Conservation (phyloP, 2,329 filamentous ascomycete species). For the Sporothrix brunneoviolacea region DNA sequence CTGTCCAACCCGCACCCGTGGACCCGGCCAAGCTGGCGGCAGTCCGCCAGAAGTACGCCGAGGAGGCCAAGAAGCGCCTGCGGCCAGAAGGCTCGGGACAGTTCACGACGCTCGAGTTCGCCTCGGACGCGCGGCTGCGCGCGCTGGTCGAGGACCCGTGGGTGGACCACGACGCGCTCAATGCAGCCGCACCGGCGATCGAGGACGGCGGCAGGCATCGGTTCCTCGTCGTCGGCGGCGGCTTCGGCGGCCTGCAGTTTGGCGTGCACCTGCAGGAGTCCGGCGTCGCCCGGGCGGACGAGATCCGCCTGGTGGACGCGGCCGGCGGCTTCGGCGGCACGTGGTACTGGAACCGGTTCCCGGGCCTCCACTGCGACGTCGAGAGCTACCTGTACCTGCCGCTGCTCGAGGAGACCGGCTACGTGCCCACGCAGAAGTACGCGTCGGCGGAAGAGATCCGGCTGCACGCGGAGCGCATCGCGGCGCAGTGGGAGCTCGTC, state of each 20-base stretch:
- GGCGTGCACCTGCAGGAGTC: slow-evolving; percentile 30
- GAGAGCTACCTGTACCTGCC: slow-evolving; percentile 56
- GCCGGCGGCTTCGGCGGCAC: slow-evolving; percentile 43
- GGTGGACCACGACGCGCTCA: too few species aligned
- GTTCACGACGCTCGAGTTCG: too few species aligned
- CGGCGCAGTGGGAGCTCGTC: slow-evolving; percentile 36
- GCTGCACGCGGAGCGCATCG: slow-evolving; percentile 38
- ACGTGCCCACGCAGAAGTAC: slow-evolving; percentile 46
- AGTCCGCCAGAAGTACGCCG: too few species aligned
- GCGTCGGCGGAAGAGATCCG: slow-evolving; percentile 33
- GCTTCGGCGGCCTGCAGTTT: slow-evolving; percentile 29
- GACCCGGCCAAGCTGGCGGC: too few species aligned
- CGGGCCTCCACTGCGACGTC: slow-evolving; percentile 48
- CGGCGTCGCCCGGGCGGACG: slow-evolving; percentile 26
- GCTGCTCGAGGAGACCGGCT: slow-evolving; percentile 52
- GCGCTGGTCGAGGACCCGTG: too few species aligned
- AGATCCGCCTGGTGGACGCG: slow-evolving; percentile 36
- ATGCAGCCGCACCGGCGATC: too few species aligned
- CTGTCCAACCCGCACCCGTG: too few species aligned
- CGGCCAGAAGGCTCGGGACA: too few species aligned
- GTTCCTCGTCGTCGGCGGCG: too few species aligned
- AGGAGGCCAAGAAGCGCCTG: too few species aligned
- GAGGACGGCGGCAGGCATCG: too few species aligned
- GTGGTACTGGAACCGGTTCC: slow-evolving; percentile 48
- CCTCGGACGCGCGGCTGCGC: too few species aligned